Conservation (phyloP, 768 basidiomycete genomes). For the Cystofilobasidium capitatum region DNA sequence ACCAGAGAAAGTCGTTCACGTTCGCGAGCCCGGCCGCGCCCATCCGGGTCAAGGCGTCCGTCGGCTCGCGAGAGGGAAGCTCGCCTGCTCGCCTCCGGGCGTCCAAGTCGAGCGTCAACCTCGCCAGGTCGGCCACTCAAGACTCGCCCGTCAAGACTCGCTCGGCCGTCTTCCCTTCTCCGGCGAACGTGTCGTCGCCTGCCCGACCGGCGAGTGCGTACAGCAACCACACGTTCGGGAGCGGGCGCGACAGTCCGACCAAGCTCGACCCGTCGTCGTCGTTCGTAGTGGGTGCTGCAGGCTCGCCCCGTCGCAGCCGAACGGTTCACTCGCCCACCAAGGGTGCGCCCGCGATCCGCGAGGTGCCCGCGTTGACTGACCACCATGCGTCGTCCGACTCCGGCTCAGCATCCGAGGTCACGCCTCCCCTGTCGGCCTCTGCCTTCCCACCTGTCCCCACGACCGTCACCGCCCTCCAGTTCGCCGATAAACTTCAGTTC, state of each 20-base stretch:
- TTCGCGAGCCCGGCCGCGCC: constrained; percentile 27
- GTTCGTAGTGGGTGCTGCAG: neutral
- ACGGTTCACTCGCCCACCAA: neutral
- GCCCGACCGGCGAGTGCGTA: neutral
- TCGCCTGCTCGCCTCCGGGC: constrained; percentile 12
- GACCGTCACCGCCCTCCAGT: neutral
- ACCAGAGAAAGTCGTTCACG: constrained; percentile 22
- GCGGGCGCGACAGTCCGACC: constrained; percentile 10
- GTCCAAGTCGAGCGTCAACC: constrained; percentile 5
- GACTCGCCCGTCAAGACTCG: neutral
- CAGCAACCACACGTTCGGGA: neutral
- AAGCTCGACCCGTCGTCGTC: neutral
- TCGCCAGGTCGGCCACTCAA: neutral
- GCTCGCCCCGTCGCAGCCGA: neutral
- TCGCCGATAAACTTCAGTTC: constrained; percentile 1
- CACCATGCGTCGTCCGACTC: constrained; percentile 12
- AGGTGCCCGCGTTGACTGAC: constrained; percentile 6
- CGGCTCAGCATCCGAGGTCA: constrained; percentile 21
- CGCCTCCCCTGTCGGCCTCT: constrained; percentile 5
- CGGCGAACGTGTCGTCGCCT: neutral
- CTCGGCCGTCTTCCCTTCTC: neutral
- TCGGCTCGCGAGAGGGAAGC: neutral
- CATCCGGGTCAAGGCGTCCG: constrained; percentile 19
- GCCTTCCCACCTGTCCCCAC: neutral
- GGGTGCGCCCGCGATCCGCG: neutral